Evolutionary conservation across 352 stramenopile species (phyloP), one percentile per base, ranked within the genome.

Genomic region (Phytopythium boreale): DNA sequence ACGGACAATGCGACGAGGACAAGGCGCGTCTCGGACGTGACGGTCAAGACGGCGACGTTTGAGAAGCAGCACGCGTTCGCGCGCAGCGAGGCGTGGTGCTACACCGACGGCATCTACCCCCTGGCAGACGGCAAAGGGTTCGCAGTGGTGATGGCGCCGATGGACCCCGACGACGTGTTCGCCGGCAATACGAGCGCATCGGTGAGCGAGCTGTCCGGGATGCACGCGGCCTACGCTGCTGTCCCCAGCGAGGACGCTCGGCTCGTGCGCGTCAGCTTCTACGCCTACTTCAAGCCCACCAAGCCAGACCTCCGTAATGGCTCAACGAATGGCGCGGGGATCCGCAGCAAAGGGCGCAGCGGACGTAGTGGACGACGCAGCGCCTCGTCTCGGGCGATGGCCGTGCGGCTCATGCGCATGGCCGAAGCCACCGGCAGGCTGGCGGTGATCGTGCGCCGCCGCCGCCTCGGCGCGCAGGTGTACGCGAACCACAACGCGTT

Each of bases 381-480:
- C 8, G 67, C 69, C 14, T 75, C 67, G 20, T 57, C 57, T 14
- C 64, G 74, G 56, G 62, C 62, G 17, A 66, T 68, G 39, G 66
- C 59, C 41, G 68, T 70, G 43, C 64, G 74, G 2, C 51, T 80
- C 5, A 63, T 63, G 22, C 68, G 64, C 56, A 62, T 82, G 55
- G 72, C 74, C 0, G 51, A 63, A 14, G 62, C 65, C n/a, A 74
- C 70, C 19, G 51, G 51, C 27, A 57, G 70, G 4, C 51, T 89
- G 24, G 56, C 70, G 49, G 36, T 68, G 3, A 68, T 89, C n/a
- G 69, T 89, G 8, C 72, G 73, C 17, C 75, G 77, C 15, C 60
- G 70, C 15, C 69, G 80, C 5, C 72, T 87, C 11, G 76, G 74
- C 6, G 70, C 70, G 0, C 80, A 87, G 31, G 75, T 81, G 59